Evolutionary conservation across 352 stramenopile genomes (phyloP).

Genomic region (Phytopythium litorale): DNA sequence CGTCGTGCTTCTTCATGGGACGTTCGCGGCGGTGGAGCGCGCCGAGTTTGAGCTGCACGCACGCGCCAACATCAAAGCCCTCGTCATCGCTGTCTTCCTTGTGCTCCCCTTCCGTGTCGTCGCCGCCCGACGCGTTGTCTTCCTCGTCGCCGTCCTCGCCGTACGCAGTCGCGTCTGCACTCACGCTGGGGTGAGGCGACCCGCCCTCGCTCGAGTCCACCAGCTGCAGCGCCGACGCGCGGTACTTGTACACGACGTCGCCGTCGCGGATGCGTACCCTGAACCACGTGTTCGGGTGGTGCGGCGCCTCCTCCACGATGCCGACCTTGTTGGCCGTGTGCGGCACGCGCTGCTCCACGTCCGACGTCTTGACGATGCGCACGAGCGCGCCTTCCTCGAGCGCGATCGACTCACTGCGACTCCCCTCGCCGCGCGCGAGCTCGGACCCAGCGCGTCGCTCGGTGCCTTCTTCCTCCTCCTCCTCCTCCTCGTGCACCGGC

Average conservation of each 20-base stretch:
- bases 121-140: constrained; percentile 19
- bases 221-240: constrained; percentile 66
- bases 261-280: constrained; percentile 78
- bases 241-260: constrained; percentile 88
- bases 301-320: constrained; percentile 74
- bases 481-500: constrained; percentile 14
- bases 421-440: not conserved
- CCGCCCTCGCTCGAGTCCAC: constrained; percentile 28
- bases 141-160: constrained; percentile 20
- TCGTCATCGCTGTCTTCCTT: constrained; percentile 37
- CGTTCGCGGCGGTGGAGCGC: constrained; percentile 44
- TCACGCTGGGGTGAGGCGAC: constrained; percentile 13
- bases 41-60: constrained; percentile 50
- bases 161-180: constrained; percentile 18
- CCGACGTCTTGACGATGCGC: constrained; percentile 60
- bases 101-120: constrained; percentile 40
- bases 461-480: constrained; percentile 14
- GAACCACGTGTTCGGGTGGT: constrained; percentile 87
- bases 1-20: constrained; percentile 67
- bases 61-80: constrained; percentile 41
- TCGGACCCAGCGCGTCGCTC: not conserved
- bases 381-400: constrained; percentile 63
- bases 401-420: constrained; percentile 37
- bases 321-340: constrained; percentile 79
- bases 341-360: constrained; percentile 81